Conservation (phyloP, 148 eudicot genomes). For the Euryodendron excelsum region DNA sequence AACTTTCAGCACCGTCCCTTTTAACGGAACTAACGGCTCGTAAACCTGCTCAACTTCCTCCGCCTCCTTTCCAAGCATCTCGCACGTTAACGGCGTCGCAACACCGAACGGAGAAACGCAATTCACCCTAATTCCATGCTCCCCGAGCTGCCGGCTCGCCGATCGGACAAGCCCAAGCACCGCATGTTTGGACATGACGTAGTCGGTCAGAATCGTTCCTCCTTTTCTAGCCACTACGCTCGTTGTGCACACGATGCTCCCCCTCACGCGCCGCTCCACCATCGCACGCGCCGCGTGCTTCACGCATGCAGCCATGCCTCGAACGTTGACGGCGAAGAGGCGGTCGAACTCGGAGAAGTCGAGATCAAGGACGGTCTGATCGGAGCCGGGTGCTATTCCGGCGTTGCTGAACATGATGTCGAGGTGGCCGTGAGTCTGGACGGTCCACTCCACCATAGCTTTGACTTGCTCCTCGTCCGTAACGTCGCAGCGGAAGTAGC, state of each 20-base stretch:
- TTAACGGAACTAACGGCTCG: slow-evolving; percentile 1
- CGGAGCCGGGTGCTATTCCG: slow-evolving; percentile 5
- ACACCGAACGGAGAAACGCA: slow-evolving; percentile 25
- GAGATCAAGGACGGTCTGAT: slow-evolving; percentile 21
- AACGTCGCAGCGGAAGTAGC: slow-evolving; percentile 27
- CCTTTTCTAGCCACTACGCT: slow-evolving; percentile 18
- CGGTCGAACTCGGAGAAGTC: slow-evolving; percentile 17
- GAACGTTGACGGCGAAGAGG: slow-evolving; percentile 13
- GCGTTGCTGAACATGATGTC: slow-evolving; percentile 38
- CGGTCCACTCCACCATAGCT: slow-evolving; percentile 25
- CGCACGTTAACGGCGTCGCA: slow-evolving; percentile 15
- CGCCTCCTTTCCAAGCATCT: neutral
- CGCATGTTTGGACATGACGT: slow-evolving; percentile 27
- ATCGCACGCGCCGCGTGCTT: slow-evolving; percentile 29
- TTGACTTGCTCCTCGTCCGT: slow-evolving; percentile 23
- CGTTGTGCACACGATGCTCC: slow-evolving; percentile 28
- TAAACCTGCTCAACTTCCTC: slow-evolving; percentile 9
- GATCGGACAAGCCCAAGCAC: slow-evolving; percentile 24
- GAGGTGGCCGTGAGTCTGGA: no score
- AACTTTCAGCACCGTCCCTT: slow-evolving; percentile 10
- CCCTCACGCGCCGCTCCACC: no score
- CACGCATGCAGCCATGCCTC: slow-evolving; percentile 20
- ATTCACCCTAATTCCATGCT: slow-evolving; percentile 32
- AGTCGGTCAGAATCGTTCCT: neutral
- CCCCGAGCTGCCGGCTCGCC: slow-evolving; percentile 23